Evolutionary conservation across 164 flowering plant species (phyloP), one percentile per base, ranked within the genome.

Genomic region (Vitis riparia): DNA sequence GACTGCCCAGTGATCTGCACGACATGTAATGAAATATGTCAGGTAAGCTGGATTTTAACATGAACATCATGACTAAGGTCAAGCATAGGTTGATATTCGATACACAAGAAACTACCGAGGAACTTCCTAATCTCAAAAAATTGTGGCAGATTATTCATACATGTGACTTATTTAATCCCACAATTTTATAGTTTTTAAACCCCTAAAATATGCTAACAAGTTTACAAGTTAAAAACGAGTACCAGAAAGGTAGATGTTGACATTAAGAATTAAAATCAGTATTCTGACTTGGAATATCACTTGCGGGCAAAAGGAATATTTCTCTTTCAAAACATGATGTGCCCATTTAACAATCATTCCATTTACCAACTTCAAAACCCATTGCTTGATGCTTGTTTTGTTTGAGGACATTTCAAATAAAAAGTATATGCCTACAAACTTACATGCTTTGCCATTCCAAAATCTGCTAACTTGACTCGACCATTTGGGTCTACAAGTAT

Each of bases 361-460:
- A 19, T 49, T 50, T 17, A 50, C 27, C n/a, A 17, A 29, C 53
- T 29, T 53, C 32, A 8, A 17, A 47, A 52, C 53, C 15, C 37
- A 59, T 27, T 53, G 51, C 15, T 66, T 8, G 16, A 5, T 19
- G 55, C 55, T 52, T 9, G 55, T 55, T 37, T 15, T 29, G 27
- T 27, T 51, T 14, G 14, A 12, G 27, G 17, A 19, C n/a, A 56
- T 32, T 37, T 32, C 37, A 8, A n/a, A 55, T 47, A 14, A 67
- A 10, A 17, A 3, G 59, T 29, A 60, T 37, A 63, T 5, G 58
- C n/a, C 2, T 30, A 50, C 14, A n/a, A 2, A 23, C 91, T 84
- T 83, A 90, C 97, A 87, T 92, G 97, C 77, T 92, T 92, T 66
- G 97, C 97, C 93, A 90, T 90, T 73, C 93, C 93, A 83, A 89